Evolutionary conservation across 495 filamentous ascomycete genomes (phyloP).

Genomic region (Melanomma pulvis-pyrius): DNA sequence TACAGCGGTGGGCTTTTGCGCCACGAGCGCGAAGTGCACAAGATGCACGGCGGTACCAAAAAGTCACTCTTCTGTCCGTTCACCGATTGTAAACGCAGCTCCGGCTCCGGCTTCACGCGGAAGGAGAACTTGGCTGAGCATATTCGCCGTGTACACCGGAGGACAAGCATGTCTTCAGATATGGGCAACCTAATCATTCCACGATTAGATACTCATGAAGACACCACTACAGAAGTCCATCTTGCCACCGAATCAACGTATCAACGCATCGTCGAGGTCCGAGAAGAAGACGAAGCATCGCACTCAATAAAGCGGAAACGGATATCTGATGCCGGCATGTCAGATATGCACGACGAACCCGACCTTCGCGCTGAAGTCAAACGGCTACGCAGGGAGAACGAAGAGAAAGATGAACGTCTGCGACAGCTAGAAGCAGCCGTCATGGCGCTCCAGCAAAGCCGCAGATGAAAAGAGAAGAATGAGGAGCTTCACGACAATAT

Average conservation of each 20-base stretch:
- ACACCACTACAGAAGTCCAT: constrained; percentile 40
- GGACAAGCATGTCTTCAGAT: constrained; percentile 45
- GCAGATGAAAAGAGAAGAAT: neutral
- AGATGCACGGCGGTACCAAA: constrained; percentile 80
- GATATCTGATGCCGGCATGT: constrained; percentile 19
- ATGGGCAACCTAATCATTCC: constrained; percentile 45
- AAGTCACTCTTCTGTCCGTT: constrained; percentile 77
- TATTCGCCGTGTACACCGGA: constrained; percentile 67
- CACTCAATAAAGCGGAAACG: constrained; percentile 53
- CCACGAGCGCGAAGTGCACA: constrained; percentile 90
- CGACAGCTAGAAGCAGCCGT: constrained; percentile 38
- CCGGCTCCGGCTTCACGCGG: constrained; percentile 77
- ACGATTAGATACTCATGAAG: constrained; percentile 30
- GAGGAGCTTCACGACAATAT: constrained; percentile 14
- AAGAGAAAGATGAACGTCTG: constrained; percentile 42
- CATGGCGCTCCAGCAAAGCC: constrained; percentile 21
- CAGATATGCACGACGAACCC: constrained; percentile 31
- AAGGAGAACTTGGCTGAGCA: constrained; percentile 90
- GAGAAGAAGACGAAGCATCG: constrained; percentile 3
- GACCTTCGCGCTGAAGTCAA: constrained; percentile 63
- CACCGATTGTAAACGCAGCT: constrained; percentile 76
- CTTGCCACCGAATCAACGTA: constrained; percentile 47
- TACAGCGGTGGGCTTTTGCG: constrained; percentile 86
- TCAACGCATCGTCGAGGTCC: constrained; percentile 9
- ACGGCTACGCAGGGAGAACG: constrained; percentile 58